Conservation (phyloP, 2,329 filamentous ascomycete genomes). For the Aspergillus viridinutans region DNA sequence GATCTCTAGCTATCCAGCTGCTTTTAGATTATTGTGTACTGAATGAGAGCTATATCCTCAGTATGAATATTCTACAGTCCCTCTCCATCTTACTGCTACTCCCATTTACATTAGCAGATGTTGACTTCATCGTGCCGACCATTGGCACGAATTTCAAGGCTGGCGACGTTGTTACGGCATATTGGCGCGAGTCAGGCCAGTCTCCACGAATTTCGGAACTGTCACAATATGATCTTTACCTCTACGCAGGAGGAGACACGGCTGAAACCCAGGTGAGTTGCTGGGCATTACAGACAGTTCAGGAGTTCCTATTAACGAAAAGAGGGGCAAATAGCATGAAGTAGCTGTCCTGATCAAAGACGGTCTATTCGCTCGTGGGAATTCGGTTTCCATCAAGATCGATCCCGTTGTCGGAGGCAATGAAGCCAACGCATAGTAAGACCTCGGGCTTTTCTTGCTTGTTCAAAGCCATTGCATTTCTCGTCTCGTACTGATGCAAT, state of each 20-base stretch:
- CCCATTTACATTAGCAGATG: conserved; percentile 47
- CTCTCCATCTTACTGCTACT: conserved; percentile 37
- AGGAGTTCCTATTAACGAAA: not conserved
- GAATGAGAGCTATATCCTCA: conserved; percentile 9
- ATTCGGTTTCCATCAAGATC: conserved; percentile 44
- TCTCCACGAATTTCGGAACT: conserved; percentile 50
- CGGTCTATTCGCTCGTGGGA: conserved; percentile 37
- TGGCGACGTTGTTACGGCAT: conserved; percentile 49
- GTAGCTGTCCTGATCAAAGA: conserved; percentile 37
- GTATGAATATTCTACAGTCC: conserved; percentile 24
- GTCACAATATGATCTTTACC: conserved; percentile 53
- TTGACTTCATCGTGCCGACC: conserved; percentile 52
- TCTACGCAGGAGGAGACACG: conserved; percentile 59
- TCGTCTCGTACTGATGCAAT: not conserved
- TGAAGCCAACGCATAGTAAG: conserved; percentile 55
- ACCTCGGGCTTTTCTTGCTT: not conserved
- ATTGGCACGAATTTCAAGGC: conserved; percentile 49
- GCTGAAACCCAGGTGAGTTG: conserved; percentile 43
- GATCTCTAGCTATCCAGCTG: not conserved
- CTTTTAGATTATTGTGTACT: not conserved
- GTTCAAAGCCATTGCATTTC: not conserved
- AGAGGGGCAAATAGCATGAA: conserved; percentile 32
- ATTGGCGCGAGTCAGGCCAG: conserved; percentile 55
- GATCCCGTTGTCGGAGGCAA: conserved; percentile 41
- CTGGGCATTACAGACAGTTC: not conserved